Evolutionary conservation across 768 basidiomycete genomes (phyloP).

Genomic region (Boletus huronensis): DNA sequence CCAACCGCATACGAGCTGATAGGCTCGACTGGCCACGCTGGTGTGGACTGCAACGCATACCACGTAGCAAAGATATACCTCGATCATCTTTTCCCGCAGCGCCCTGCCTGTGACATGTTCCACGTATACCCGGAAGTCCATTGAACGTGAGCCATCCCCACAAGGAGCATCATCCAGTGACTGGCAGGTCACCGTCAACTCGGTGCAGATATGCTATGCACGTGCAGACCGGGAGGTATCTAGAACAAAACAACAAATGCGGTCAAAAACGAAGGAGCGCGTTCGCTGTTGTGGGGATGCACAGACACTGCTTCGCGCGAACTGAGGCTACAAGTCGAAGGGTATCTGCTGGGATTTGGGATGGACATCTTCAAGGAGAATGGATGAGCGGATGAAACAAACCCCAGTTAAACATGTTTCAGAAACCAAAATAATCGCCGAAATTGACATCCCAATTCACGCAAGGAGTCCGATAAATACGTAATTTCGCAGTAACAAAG

Average conservation of each 20-base stretch:
- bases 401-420: no score
- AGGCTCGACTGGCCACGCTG: neutral
- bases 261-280: no score
- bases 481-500: neutral
- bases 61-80: neutral
- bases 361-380: no score
- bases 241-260: no score
- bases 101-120: neutral
- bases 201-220: conserved; percentile 4
- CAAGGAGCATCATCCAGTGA: neutral
- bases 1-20: neutral
- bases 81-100: neutral
- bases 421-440: neutral
- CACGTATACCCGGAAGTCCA: neutral
- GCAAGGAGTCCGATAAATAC: neutral
- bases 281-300: no score
- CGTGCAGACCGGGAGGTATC: neutral
- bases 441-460: neutral
- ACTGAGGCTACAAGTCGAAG: no score
- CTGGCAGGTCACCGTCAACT: neutral
- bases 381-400: no score
- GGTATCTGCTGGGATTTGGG: no score
- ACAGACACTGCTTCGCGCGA: no score
- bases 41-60: no score
- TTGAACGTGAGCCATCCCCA: neutral